Evolutionary conservation across 805 yeast species (phyloP), one percentile per base, ranked within the genome.

Genomic region (Kazachstania taianensis): DNA sequence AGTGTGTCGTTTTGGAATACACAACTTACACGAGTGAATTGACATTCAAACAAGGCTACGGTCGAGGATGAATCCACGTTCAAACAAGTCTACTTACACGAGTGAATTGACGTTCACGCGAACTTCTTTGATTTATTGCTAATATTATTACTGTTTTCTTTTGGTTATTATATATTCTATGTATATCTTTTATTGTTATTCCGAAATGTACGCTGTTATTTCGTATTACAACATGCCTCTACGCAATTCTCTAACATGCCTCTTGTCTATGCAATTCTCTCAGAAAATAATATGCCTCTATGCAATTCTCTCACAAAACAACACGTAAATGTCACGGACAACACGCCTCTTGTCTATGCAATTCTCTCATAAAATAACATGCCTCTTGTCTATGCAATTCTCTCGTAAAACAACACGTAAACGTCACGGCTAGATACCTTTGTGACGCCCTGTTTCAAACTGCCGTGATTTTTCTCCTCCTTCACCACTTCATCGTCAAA

Each of bases 401-500:
- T 49, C 42, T 75, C 78, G 48, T 81, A 81, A 54, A 81, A 80
- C 47, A 81, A 56, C 15, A 81, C 77, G 52, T 81, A 81, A 1
- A 75, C 86, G 40, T 77, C 80, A 35, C 69, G 65, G 28, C 78
- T 70, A 25, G 70, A 69, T 41, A 67, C 53, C 10, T 57, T 54
- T 3, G 52, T 54, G 12, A 61, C 50, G 6, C 59, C 59, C 14
- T 58, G 62, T 27, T 62, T 61, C 13, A 59, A 44, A 47, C 65
- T 65, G 23, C 74, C 79, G 45, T 73, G 78, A 6, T 60, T 49
- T 16, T 65, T 49, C 42, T 65, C 66, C 31, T 54, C 42, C 48
- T 67, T 63, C 27, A 70, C 71, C 29, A 59, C 62, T 34, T 81
- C 89, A 55, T 81, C 94, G 52, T 81, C 89, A 55, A 81, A 81